Base-by-base conservation (phyloP, 768 basidiomycete species). In the Lanmaoa rubissima region DNA sequence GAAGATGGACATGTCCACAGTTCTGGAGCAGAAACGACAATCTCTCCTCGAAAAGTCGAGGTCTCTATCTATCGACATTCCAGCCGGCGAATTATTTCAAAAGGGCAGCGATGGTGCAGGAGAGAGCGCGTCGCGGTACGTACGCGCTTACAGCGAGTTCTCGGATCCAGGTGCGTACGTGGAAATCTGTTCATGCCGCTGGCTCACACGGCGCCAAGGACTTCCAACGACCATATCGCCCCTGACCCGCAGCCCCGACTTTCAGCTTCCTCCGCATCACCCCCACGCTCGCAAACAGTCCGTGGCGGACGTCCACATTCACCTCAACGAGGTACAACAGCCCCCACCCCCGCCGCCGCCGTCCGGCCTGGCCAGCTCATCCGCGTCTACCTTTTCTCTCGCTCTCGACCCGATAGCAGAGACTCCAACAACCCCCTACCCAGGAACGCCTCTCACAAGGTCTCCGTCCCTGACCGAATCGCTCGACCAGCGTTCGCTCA, bases 211-310 rank as follows among this genome's bases (percentile, higher is more conserved):
- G 6, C 36, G 6, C 39, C 46, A 26, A 61, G 57, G 49, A 5
- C 53, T 36, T 13, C 44, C 62, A 9, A 12, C 45, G 6, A 39
- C 49, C 17, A 45, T 54, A 19, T 59, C 60, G 40, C 60, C 72
- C 4, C 78, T 85, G 40, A 69, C 80, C 8, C 82, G 84, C 16
- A 80, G 79, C 2, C 72, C 81, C 43, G 64, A 79, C 11, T 78
- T 87, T 26, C 74, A 81, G 7, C 73, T 87, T 0, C 74, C 82
- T 1, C 74, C 82, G 1, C 78, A 82, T 41, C 90, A 92, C 63
- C 90, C 90, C 0, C 90, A 92, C 59, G 90, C 87, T 0, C 82
- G 90, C 35, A 92, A 91, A 67, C 77, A 83, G 19, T 92, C 89
- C 17, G 71, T 89, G 4, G 55, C 84, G 12, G 85, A 87, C 61